These are phyloP conservation scores for Arctium lappa DNA, from an alignment of 129 eudicot species.

Conservation along the genomic window DNA sequence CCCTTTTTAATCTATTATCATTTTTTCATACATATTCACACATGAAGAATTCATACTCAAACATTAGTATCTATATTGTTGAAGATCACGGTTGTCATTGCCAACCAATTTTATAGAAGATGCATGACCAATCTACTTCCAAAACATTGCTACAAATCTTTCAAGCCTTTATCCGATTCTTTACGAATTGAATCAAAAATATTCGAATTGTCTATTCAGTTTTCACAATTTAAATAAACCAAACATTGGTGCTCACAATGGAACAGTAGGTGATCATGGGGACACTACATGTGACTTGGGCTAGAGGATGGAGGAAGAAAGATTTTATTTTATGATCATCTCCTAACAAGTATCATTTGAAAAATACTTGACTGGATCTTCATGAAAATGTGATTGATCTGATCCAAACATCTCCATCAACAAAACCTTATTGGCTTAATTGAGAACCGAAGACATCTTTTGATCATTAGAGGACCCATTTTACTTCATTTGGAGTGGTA, in stretches of 20 bases:
- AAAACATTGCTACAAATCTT: not conserved
- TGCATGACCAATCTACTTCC: not conserved
- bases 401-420: not conserved
- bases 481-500: not conserved
- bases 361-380: not conserved
- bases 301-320: not conserved
- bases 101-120: too few relatives aligned
- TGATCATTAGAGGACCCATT: not conserved
- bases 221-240: not conserved
- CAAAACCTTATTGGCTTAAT: not conserved
- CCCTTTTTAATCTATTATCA: not conserved
- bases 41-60: not conserved
- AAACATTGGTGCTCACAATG: not conserved
- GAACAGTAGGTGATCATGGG: not conserved
- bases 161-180: not conserved
- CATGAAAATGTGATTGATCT: not conserved
- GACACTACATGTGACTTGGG: not conserved
- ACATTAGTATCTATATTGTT: not conserved
- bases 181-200: not conserved
- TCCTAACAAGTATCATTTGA: not conserved
- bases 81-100: not conserved
- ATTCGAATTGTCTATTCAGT: not conserved
- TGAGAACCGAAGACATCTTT: not conserved
- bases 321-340: not conserved
- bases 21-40: too few relatives aligned